Evolutionary conservation across 2,329 filamentous ascomycete genomes (phyloP), one percentile per base, ranked within the genome.

Genomic region (Mycogone perniciosa): DNA sequence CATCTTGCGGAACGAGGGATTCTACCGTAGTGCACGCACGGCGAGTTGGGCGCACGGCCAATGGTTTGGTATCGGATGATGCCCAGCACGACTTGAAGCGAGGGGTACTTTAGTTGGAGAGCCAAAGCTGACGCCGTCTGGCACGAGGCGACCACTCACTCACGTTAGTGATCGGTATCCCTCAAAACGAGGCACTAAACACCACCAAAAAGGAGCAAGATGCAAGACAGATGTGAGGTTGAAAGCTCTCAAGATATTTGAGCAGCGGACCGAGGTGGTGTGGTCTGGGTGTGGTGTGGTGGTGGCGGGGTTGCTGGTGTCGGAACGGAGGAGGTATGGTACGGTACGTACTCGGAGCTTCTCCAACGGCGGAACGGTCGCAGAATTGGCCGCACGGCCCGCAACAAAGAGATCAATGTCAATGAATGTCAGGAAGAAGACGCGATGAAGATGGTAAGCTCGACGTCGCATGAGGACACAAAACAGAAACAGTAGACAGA

Each of bases 1-100:
- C 69, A 77, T 79, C 62, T 68, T 70, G 20, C 20, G 20, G 20
- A 20, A 20, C 20, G 20, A 20, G 20, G 20, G 20, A 20, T 20
- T 20, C 20, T 20, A 20, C 3, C 20, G 20, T 20, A 3, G 20
- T 20, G 20, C 20, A 20, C 20, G 3, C 20, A 20, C 20, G 20
- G 20, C 20, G 62, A 13, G 9, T 38, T 20, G 5, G 20, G 10
- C 35, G 35, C 35, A 20, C 10, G 10, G 9, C 35, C 7, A 20
- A 6, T 38, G 35, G 20, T 7, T 38, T 38, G 39, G 38, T 20
- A n/a, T 40, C 38, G 13, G 38, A n/a, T 40, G 10, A 40, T 7
- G 38, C 38, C 7, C 7, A 7, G 33, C 33, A 35, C 7, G 33
- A 35, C 20, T 20, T 20, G 20, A 20, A 3, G 20, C 20, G 20